Base-by-base conservation (phyloP, 2,329 filamentous ascomycete species). In the Coniochaeta prunicola region DNA sequence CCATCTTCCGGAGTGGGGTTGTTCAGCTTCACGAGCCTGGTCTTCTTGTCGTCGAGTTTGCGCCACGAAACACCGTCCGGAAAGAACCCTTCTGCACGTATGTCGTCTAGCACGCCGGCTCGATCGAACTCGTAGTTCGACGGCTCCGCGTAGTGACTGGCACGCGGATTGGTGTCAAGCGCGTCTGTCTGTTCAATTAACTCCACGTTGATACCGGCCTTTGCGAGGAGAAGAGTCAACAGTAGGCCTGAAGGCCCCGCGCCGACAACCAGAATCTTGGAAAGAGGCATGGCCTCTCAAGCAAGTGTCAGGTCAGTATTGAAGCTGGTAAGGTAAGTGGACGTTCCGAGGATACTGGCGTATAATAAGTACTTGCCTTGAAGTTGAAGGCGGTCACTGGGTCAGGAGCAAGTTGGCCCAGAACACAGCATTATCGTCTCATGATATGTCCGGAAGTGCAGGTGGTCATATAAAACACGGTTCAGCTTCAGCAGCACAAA, bases 121-220 rank as follows among this genome's bases (percentile, higher is more conserved):
- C 66, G 64, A 48, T 66, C 62, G 33, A 70, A 65, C 40, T 68
- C 65, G 50, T 62, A 60, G 56, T 64, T 66, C 0, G 64, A 62
- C 7, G 67, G 66, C 19, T 63, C 55, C 48, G 61, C 67, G 60
- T 72, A 71, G 61, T 70, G 66, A 53, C 64, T 68, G 4, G 71
- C 70, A 30, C 69, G 66, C 9, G 69, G 68, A 53, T 69, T 67
- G 5, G 60, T 65, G 59, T 72, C 68, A 24, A 70, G 62, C 1
- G 59, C 56, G n/a, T 48, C 10, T 17, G 66, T 64, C 57, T 65
- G 64, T 42, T 71, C 69, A 26, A 71, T 58, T 4, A 72, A 59
- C 1, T 63, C 65, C 24, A 68, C 68, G 6, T 59, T 38, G 40
- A 70, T 67, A 28, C 64, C 58, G 21, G 61, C 58, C 45, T 64